Conservation (phyloP, 2,329 filamentous ascomycete genomes). For the Ophiostoma ips region DNA sequence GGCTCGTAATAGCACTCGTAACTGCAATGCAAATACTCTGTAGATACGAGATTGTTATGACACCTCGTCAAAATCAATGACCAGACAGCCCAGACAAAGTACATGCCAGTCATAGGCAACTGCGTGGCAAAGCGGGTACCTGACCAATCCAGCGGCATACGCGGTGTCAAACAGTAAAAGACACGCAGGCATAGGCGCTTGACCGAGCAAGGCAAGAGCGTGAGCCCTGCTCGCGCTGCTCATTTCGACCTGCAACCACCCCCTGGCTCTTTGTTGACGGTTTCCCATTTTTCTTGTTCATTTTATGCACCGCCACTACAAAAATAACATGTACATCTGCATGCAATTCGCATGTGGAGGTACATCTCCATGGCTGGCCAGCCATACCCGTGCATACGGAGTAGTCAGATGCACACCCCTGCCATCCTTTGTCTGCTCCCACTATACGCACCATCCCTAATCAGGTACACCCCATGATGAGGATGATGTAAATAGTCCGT, state of each 20-base stretch:
- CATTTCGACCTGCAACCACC: slow-evolving; percentile 1
- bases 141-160: neutral
- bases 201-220: neutral
- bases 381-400: neutral
- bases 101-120: too few relatives aligned
- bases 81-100: too few relatives aligned
- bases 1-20: too few relatives aligned
- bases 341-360: neutral
- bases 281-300: neutral
- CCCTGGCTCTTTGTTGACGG: neutral
- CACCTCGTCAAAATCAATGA: too few relatives aligned
- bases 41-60: too few relatives aligned
- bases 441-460: slow-evolving; percentile 6
- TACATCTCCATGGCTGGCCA: neutral
- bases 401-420: neutral
- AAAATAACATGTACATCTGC: neutral
- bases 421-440: slow-evolving; percentile 2
- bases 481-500: neutral
- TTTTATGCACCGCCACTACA: slow-evolving; percentile 1
- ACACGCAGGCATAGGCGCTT: too few relatives aligned
- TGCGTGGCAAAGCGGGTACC: neutral
- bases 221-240: neutral
- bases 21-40: too few relatives aligned
- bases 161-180: neutral
- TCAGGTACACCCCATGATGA: slow-evolving; percentile 13